A percentile compares a stretch with the other conserved stretches of the same genome.
These are phyloP conservation scores for Blakeslea trispora DNA, from an alignment of 371 early-diverging fungal species.

Conservation along the genomic window DNA sequence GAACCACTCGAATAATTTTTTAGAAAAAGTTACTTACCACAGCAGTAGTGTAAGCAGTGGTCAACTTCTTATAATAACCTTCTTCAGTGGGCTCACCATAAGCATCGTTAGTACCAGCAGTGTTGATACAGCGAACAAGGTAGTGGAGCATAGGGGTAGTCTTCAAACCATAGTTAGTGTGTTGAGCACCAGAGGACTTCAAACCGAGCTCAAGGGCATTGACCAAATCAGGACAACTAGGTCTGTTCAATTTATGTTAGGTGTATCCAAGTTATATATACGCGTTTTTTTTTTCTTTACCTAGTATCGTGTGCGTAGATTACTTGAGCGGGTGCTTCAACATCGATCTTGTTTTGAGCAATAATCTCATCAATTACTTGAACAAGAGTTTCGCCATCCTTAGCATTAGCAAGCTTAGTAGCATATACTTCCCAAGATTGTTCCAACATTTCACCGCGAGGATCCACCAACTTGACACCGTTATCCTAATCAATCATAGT, in stretches of 20 bases:
- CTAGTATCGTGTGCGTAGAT: slow-evolving; percentile 94
- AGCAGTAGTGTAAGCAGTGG: slow-evolving; percentile 79
- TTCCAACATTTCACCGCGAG: slow-evolving; percentile 98
- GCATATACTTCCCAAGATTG: slow-evolving; percentile 96
- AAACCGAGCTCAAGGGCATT: slow-evolving; percentile 83
- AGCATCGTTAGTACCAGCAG: slow-evolving; percentile 70
- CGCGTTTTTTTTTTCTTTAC: no score
- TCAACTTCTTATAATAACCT: slow-evolving; percentile 91
- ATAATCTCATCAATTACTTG: slow-evolving; percentile 68
- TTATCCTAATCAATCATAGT: slow-evolving; percentile 90
- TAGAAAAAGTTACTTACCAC: slow-evolving; percentile 58
- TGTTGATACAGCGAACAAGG: slow-evolving; percentile 88
- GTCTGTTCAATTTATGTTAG: slow-evolving; percentile 46
- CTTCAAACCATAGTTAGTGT: slow-evolving; percentile 85
- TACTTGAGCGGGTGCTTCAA: slow-evolving; percentile 66
- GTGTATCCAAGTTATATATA: background rate
- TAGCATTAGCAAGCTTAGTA: slow-evolving; percentile 90
- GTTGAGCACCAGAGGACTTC: slow-evolving; percentile 65
- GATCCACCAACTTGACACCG: slow-evolving; percentile 99
- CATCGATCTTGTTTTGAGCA: slow-evolving; percentile 70
- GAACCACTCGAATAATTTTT: slow-evolving; percentile 49
- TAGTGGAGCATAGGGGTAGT: slow-evolving; percentile 99
- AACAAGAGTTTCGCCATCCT: slow-evolving; percentile 67
- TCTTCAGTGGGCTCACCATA: slow-evolving; percentile 93
- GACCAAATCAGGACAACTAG: slow-evolving; percentile 86